These are phyloP conservation scores for Pichia insulana DNA, from an alignment of 805 yeast genomes.

Conservation along the genomic window DNA sequence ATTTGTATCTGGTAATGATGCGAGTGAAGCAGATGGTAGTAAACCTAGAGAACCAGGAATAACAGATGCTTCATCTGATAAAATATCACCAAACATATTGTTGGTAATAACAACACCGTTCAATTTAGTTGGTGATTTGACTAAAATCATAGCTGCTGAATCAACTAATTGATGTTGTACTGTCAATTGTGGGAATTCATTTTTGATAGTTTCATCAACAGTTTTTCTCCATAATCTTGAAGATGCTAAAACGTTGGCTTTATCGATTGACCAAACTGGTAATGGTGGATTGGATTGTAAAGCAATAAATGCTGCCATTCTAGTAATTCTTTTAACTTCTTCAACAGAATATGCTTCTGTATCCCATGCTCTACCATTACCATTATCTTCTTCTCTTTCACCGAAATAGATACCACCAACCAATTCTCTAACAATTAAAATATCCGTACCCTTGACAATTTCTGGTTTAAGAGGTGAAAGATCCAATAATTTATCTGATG, in stretches of 20 bases:
- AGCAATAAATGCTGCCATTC: constrained; percentile 98
- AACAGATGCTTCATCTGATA: constrained; percentile 95
- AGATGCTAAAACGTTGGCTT: constrained; percentile 95
- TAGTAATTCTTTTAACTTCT: constrained; percentile 90
- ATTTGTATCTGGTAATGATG: constrained; percentile 94
- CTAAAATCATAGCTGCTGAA: constrained; percentile 97
- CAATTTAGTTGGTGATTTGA: constrained; percentile 82
- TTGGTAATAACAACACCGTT: constrained; percentile 90
- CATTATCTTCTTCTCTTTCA: constrained; percentile 86
- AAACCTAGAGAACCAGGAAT: constrained; percentile 97
- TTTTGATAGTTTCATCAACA: constrained; percentile 71
- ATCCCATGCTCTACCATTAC: constrained; percentile 82
- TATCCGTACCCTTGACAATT: constrained; percentile 82
- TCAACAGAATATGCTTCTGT: constrained; percentile 86
- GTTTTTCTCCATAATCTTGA: constrained; percentile 95
- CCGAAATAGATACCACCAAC: constrained; percentile 99
- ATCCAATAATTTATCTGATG: constrained; percentile 70
- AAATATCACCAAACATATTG: constrained; percentile 98
- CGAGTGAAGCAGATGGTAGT: constrained; percentile 91
- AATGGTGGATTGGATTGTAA: constrained; percentile 87
- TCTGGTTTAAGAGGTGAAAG: constrained; percentile 84
- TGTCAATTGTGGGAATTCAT: constrained; percentile 84
- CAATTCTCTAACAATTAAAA: constrained; percentile 88
- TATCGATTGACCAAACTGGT: constrained; percentile 93
- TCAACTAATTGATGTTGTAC: constrained; percentile 94